Conservation (phyloP, 2,329 filamentous ascomycete species). For the Arthroderma uncinatum region DNA sequence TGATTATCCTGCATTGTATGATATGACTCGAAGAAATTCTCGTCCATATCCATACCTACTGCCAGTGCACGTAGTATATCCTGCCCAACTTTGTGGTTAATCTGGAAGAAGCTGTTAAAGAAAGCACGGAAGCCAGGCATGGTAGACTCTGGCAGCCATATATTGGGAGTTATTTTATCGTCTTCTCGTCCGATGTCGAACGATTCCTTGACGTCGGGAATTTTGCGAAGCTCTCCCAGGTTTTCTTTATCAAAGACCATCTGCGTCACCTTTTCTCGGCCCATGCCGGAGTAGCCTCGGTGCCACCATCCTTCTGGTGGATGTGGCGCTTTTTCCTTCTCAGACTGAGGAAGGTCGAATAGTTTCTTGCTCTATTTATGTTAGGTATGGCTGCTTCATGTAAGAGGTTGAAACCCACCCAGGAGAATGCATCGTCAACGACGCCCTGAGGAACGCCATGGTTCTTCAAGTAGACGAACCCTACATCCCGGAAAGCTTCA, state of each 20-base stretch:
- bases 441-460: conserved; percentile 33
- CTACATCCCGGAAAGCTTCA: conserved; percentile 35
- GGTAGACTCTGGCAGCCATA: conserved; percentile 39
- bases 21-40: conserved; percentile 36
- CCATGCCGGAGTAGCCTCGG: conserved; percentile 47
- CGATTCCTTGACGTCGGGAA: conserved; percentile 43
- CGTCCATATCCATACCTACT: conserved; percentile 38
- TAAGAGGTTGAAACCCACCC: conserved; percentile 20
- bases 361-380: conserved; percentile 24
- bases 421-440: conserved; percentile 36
- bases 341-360: conserved; percentile 35
- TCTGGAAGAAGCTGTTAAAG: conserved; percentile 42
- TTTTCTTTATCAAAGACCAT: conserved; percentile 33
- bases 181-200: conserved; percentile 8
- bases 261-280: conserved; percentile 44
- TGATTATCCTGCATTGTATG: conserved; percentile 50
- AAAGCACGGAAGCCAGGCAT: conserved; percentile 40
- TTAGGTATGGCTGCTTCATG: not conserved
- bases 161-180: conserved; percentile 33
- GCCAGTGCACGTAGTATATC: conserved; percentile 39
- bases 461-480: conserved; percentile 40
- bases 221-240: conserved; percentile 35
- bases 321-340: conserved; percentile 42
- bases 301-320: conserved; percentile 41
- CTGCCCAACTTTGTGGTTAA: conserved; percentile 34